phyloP scores from a whole-genome alignment of 345 rosid genomes.

The Aurinia saxatilis region DNA sequence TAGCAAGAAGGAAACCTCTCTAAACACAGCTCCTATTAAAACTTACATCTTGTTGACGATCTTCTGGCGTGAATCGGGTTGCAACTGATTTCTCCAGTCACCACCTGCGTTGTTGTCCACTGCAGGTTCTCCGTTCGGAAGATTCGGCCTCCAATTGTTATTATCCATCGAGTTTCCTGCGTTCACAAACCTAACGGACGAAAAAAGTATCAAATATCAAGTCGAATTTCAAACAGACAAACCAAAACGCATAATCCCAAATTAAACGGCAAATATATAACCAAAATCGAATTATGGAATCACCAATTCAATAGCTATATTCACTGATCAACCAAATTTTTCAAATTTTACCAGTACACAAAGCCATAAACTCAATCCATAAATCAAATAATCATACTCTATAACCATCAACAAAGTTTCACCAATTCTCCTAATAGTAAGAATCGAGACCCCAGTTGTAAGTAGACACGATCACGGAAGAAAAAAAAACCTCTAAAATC shows the following conservation, averaged over 20 bases:
- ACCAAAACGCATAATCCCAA: neutral
- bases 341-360: neutral
- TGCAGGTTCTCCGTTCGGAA: conserved; percentile 27
- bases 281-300: neutral
- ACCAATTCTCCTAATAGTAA: neutral
- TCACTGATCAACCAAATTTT: neutral
- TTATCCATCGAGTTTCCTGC: conserved; percentile 8
- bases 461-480: neutral
- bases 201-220: too few species aligned
- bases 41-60: conserved; percentile 38
- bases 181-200: too few species aligned
- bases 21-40: too few species aligned
- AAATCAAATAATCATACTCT: conserved; percentile 1
- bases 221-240: too few species aligned
- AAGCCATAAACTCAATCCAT: neutral
- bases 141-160: conserved; percentile 29
- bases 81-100: conserved; percentile 49
- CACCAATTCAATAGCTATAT: neutral
- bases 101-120: conserved; percentile 29
- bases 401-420: neutral
- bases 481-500: neutral
- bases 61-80: conserved; percentile 31
- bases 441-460: neutral
- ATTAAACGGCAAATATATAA: neutral
- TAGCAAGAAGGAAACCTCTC: too few species aligned